Conservation (phyloP, 2,329 filamentous ascomycete species). For the Diplocarpon mali region DNA sequence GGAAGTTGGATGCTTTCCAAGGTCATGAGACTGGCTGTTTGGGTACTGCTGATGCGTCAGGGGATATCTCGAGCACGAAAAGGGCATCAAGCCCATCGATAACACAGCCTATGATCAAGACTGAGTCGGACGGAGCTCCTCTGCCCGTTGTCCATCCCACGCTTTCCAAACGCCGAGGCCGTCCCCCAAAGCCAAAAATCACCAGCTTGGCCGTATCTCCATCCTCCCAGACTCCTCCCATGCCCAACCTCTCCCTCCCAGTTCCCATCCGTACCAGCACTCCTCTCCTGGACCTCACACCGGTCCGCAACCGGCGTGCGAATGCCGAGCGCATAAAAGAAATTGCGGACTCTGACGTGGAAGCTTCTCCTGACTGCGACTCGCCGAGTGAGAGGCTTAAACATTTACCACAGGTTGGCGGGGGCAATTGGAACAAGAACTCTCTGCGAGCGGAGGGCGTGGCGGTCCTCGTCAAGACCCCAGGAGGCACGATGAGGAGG, state of each 20-base stretch:
- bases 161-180: conserved; percentile 1
- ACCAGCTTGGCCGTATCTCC: not conserved
- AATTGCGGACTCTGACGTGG: conserved; percentile 13
- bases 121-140: not conserved
- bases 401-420: conserved; percentile 1
- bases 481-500: conserved; percentile 37
- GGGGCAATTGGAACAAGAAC: conserved; percentile 2
- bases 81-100: no score
- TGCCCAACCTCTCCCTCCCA: not conserved
- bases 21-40: conserved; percentile 5
- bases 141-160: not conserved
- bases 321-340: not conserved
- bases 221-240: not conserved
- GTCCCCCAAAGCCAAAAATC: not conserved
- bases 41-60: not conserved
- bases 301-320: conserved; percentile 6
- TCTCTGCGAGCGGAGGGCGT: conserved; percentile 9
- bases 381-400: not conserved
- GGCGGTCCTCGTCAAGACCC: conserved; percentile 31
- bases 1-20: conserved; percentile 12
- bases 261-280: conserved; percentile 10
- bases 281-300: conserved; percentile 20
- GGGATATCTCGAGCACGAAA: not conserved
- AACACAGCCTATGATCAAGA: conserved; percentile 1
- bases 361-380: conserved; percentile 2